Evolutionary conservation across 2,329 filamentous ascomycete genomes (phyloP).

Genomic region (Venturia oleaginea): DNA sequence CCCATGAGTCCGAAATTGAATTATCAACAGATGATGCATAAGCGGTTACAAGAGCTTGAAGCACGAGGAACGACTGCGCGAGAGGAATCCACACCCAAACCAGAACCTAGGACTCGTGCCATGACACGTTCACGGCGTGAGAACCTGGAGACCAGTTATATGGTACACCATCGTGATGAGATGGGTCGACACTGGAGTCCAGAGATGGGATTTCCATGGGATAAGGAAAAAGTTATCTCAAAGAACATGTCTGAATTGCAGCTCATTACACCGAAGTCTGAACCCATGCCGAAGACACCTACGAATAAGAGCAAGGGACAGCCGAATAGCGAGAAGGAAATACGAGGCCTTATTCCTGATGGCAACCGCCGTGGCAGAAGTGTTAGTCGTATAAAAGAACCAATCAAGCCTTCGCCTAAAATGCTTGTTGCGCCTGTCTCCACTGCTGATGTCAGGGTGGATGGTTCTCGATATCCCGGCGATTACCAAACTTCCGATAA

Average conservation of each 20-base stretch:
- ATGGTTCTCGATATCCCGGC: conserved; percentile 29
- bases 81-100: background rate
- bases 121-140: background rate
- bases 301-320: background rate
- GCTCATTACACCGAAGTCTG: background rate
- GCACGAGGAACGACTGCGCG: background rate
- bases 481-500: conserved; percentile 70
- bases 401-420: background rate
- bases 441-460: conserved; percentile 6
- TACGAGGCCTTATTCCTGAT: background rate
- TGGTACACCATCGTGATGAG: background rate
- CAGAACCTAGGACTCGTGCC: background rate
- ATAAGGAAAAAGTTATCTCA: background rate
- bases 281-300: background rate
- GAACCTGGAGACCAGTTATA: background rate
- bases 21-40: background rate
- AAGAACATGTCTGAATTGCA: background rate
- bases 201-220: background rate
- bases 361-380: background rate
- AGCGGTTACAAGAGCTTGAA: background rate
- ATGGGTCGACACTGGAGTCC: background rate
- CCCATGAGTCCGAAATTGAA: background rate
- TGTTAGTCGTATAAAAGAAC: background rate
- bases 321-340: background rate
- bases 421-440: conserved; percentile 6